Conservation (phyloP, 805 yeast species). For the Nakazawaea wyomingensis region DNA sequence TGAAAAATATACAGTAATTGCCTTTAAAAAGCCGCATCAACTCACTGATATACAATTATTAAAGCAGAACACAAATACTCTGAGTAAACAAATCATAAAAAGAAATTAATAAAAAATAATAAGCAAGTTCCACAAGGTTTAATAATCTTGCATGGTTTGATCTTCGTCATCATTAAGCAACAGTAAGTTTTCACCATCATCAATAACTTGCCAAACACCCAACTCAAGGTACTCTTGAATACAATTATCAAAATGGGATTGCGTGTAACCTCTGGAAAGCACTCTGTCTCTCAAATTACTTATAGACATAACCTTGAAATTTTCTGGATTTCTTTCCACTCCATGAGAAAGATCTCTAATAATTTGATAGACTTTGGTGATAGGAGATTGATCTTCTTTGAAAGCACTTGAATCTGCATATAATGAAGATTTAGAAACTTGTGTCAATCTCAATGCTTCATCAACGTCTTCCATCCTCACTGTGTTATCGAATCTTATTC, state of each 20-base stretch:
- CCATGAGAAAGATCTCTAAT: constrained; percentile 53
- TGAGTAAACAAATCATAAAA: too few species aligned
- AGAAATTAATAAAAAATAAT: too few species aligned
- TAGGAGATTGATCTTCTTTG: constrained; percentile 53
- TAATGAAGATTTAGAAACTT: constrained; percentile 83
- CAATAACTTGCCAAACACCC: constrained; percentile 72
- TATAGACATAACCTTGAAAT: constrained; percentile 33
- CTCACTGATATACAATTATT: too few species aligned
- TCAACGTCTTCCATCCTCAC: constrained; percentile 84
- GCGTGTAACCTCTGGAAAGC: constrained; percentile 78
- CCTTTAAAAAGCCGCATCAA: too few species aligned
- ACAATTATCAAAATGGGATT: constrained; percentile 71
- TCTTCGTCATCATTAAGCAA: constrained; percentile 42
- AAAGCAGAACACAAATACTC: too few species aligned
- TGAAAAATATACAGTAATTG: too few species aligned
- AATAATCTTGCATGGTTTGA: constrained; percentile 7
- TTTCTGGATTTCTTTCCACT: constrained; percentile 30
- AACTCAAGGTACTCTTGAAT: constrained; percentile 66
- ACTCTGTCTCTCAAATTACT: constrained; percentile 55
- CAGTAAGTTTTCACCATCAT: constrained; percentile 61
- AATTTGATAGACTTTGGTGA: constrained; percentile 66
- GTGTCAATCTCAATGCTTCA: constrained; percentile 84
- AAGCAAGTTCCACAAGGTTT: too few species aligned
- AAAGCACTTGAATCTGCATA: constrained; percentile 45
- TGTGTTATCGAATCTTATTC: constrained; percentile 70